phyloP scores from a whole-genome alignment of 768 basidiomycete genomes.

The Tulasnella sp. region DNA sequence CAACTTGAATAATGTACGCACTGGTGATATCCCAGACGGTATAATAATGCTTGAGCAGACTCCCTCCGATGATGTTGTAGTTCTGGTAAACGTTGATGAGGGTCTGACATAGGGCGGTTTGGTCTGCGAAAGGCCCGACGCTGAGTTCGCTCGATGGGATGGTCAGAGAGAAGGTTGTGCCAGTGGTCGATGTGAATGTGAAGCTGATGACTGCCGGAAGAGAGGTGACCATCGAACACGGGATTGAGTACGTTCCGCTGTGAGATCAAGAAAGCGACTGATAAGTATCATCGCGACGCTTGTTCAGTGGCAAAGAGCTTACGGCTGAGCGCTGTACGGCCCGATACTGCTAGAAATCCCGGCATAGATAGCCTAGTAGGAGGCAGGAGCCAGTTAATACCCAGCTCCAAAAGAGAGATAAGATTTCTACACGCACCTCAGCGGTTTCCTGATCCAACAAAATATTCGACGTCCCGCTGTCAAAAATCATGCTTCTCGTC shows the following conservation, averaged over 20 bases:
- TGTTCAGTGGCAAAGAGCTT: no score
- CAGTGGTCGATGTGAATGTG: constrained; percentile 41
- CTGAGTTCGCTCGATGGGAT: constrained; percentile 48
- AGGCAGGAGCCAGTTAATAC: no score
- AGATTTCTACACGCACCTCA: constrained; percentile 27
- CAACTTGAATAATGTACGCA: no score
- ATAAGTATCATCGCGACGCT: no score
- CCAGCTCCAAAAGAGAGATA: no score
- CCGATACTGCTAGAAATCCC: constrained; percentile 49
- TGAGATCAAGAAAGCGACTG: no score
- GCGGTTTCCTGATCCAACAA: constrained; percentile 41
- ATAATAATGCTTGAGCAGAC: constrained; percentile 50
- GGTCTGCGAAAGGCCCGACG: constrained; percentile 45
- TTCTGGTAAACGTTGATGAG: constrained; percentile 50
- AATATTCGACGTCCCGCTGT: constrained; percentile 48
- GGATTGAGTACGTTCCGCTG: constrained; percentile 42
- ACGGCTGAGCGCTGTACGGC: constrained; percentile 38
- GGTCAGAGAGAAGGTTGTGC: constrained; percentile 43
- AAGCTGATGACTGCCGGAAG: constrained; percentile 45
- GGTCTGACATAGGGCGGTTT: constrained; percentile 43
- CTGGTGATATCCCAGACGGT: constrained; percentile 46
- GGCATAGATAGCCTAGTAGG: constrained; percentile 41
- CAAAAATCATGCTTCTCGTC: constrained; percentile 41
- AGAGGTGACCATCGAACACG: constrained; percentile 37
- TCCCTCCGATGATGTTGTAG: constrained; percentile 40